A percentile compares a stretch with the other conserved stretches of the same genome.
These are phyloP conservation scores for Castanea mollissima DNA, from an alignment of 306 rosid genomes.

Conservation along the genomic window DNA sequence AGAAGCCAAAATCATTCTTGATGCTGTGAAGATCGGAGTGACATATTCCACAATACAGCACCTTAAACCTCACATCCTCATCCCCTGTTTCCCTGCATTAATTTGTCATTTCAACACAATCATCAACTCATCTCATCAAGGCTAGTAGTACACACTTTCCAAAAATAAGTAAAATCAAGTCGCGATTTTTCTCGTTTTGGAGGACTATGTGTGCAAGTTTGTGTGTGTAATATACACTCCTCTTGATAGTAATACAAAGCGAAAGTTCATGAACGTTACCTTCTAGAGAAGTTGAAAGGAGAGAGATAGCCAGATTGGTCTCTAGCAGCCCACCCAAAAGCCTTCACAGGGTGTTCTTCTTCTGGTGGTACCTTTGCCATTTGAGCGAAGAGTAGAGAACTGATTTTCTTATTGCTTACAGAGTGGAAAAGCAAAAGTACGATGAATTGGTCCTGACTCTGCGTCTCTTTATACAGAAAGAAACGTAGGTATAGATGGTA, in stretches of 20 bases:
- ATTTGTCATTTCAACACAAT: neutral
- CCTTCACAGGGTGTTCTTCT: conserved; percentile 38
- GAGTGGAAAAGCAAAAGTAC: no score
- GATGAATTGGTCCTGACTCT: no score
- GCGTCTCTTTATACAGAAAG: neutral
- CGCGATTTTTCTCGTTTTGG: no score
- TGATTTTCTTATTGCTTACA: neutral
- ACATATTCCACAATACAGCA: conserved; percentile 28
- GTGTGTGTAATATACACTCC: no score
- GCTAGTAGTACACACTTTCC: no score
- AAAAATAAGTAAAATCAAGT: no score
- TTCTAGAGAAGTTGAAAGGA: conserved; percentile 45
- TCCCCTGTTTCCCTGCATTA: conserved; percentile 12
- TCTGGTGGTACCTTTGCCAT: conserved; percentile 22
- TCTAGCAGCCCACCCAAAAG: conserved; percentile 50
- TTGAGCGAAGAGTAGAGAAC: neutral
- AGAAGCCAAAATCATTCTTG: conserved; percentile 14
- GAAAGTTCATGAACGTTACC: conserved; percentile 10
- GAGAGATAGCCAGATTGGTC: conserved; percentile 36
- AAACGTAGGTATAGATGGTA: neutral
- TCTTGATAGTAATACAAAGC: no score
- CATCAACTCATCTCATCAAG: no score
- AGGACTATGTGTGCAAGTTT: no score
- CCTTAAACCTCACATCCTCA: conserved; percentile 21
- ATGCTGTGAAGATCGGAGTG: conserved; percentile 25